Evolutionary conservation across 169 alveolate species (phyloP).

Genomic region (Theileria luwenshuni): DNA sequence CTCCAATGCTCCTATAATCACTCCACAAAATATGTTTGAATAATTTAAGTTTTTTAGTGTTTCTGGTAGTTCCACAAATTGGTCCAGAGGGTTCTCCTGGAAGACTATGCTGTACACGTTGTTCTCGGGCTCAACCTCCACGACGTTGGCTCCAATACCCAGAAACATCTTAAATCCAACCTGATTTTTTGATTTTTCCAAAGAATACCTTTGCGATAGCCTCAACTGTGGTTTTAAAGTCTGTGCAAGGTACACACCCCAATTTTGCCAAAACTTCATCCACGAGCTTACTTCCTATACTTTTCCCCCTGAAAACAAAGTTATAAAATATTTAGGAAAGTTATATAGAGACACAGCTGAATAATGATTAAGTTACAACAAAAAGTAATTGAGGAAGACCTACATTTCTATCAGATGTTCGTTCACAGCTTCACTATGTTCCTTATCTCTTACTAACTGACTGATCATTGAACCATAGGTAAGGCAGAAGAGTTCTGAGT

Average conservation of each 20-base stretch:
- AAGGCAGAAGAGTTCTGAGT: constrained; percentile 86
- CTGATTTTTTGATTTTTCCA: constrained; percentile 22
- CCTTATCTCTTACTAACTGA: constrained; percentile 87
- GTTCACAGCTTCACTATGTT: constrained; percentile 89
- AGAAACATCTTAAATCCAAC: constrained; percentile 81
- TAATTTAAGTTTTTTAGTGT: constrained; percentile 69
- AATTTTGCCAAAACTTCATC: constrained; percentile 77
- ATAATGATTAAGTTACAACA: neutral
- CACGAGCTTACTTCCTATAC: constrained; percentile 72
- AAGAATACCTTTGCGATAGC: constrained; percentile 76
- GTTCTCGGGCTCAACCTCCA: constrained; percentile 68
- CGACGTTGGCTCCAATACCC: constrained; percentile 74
- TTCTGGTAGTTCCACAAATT: constrained; percentile 78
- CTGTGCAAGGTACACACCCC: constrained; percentile 75
- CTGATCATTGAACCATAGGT: constrained; percentile 90
- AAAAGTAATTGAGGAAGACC: neutral
- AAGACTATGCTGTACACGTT: constrained; percentile 69
- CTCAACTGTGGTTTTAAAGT: constrained; percentile 75
- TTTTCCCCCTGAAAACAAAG: constrained; percentile 67
- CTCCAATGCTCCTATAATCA: constrained; percentile 76
- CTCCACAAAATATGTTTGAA: constrained; percentile 76
- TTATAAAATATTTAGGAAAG: neutral
- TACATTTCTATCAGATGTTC: constrained; percentile 79
- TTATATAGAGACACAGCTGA: neutral
- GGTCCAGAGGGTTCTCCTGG: constrained; percentile 78